Percentiles rank a stretch among this genome's conserved stretches.
Conservation (phyloP, 257 asterid species). For the Primulina huaijiensis region DNA sequence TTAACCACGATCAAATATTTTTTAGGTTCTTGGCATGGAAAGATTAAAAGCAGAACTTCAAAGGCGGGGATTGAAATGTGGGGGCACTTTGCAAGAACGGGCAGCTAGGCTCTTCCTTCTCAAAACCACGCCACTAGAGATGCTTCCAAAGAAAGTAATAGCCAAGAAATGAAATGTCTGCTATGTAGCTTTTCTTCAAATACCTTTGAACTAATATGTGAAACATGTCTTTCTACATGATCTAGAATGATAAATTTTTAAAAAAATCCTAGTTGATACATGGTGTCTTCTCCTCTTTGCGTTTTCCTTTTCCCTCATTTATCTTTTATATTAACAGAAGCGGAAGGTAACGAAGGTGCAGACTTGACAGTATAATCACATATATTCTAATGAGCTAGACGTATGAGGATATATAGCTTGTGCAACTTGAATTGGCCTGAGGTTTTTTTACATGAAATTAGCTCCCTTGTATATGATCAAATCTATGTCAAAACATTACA, state of each 20-base stretch:
- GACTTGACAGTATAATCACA: too few species aligned
- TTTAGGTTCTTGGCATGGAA: conserved; percentile 76
- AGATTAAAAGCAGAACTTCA: conserved; percentile 76
- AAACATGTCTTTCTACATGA: neutral
- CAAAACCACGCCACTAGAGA: conserved; percentile 59
- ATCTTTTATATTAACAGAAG: neutral
- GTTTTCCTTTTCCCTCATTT: too few species aligned
- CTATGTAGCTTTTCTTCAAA: neutral
- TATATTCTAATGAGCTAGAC: too few species aligned
- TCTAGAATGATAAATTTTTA: neutral
- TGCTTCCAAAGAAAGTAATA: conserved; percentile 78
- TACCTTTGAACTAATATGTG: conserved; percentile 16
- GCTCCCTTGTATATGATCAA: too few species aligned
- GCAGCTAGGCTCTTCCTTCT: conserved; percentile 71
- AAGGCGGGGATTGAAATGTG: conserved; percentile 70
- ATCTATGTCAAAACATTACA: too few species aligned
- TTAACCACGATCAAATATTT: neutral
- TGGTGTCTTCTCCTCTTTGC: neutral
- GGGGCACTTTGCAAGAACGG: conserved; percentile 87
- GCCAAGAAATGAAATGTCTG: conserved; percentile 63
- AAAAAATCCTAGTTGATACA: neutral
- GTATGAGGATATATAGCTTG: too few species aligned
- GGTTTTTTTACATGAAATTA: too few species aligned
- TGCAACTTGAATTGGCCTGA: too few species aligned
- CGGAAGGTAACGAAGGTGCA: neutral